Evolutionary conservation across 108 stramenopile genomes (phyloP).

Genomic region (Conticribra guillardii): DNA sequence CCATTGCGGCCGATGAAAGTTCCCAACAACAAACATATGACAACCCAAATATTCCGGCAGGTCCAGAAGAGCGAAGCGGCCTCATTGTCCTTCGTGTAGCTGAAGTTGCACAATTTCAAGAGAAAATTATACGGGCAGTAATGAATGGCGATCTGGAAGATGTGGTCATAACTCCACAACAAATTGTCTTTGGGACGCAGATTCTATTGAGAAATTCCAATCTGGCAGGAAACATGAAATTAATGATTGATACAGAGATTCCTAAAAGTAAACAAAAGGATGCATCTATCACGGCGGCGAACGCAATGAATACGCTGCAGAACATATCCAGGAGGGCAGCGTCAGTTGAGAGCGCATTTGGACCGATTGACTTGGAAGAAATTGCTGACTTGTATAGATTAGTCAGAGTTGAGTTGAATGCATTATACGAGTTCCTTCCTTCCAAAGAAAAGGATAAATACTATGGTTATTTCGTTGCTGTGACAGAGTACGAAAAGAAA

Average conservation of each 20-base stretch:
- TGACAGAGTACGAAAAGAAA: slow-evolving; percentile 74
- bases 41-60: slow-evolving; percentile 50
- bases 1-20: slow-evolving; percentile 10
- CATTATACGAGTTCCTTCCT: slow-evolving; percentile 59
- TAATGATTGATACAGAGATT: slow-evolving; percentile 68
- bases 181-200: slow-evolving; percentile 71
- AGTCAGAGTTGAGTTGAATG: slow-evolving; percentile 55
- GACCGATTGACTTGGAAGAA: slow-evolving; percentile 50
- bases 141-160: slow-evolving; percentile 54
- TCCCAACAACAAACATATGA: slow-evolving; percentile 36
- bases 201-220: slow-evolving; percentile 66
- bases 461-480: slow-evolving; percentile 70
- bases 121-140: slow-evolving; percentile 68
- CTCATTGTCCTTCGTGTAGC: slow-evolving; percentile 68
- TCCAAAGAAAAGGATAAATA: slow-evolving; percentile 63
- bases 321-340: slow-evolving; percentile 51
- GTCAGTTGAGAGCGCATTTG: slow-evolving; percentile 42
- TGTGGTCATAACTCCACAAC: slow-evolving; percentile 58
- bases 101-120: slow-evolving; percentile 73
- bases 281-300: slow-evolving; percentile 56
- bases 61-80: slow-evolving; percentile 49
- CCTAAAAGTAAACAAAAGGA: slow-evolving; percentile 37
- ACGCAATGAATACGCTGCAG: slow-evolving; percentile 61
- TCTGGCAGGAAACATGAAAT: slow-evolving; percentile 63
- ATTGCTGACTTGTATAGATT: slow-evolving; percentile 61